These are phyloP conservation scores for Hirsutella minnesotensis DNA, from an alignment of 2,329 filamentous ascomycete genomes.

Conservation along the genomic window DNA sequence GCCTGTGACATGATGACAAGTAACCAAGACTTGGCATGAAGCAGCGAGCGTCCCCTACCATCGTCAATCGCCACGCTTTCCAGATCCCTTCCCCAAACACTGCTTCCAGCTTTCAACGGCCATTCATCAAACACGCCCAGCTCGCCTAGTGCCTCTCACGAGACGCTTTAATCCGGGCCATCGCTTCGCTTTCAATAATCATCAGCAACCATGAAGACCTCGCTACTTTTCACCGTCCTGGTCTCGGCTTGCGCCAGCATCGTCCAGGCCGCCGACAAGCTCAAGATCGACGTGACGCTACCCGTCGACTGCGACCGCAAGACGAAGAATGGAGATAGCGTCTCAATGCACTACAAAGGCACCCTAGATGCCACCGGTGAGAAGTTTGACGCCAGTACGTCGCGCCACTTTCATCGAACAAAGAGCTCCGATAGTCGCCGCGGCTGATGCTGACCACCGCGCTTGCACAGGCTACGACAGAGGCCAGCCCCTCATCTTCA, in stretches of 20 bases:
- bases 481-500: constrained; percentile 64
- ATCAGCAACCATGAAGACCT: constrained; percentile 29
- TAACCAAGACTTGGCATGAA: too few relatives aligned
- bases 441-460: not conserved
- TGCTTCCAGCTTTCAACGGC: too few relatives aligned
- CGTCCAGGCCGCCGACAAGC: constrained; percentile 40
- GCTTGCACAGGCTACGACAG: constrained; percentile 54
- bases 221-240: constrained; percentile 36
- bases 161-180: too few relatives aligned
- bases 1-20: too few relatives aligned
- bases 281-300: constrained; percentile 68
- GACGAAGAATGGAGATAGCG: constrained; percentile 61
- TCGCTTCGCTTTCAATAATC: too few relatives aligned
- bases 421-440: not conserved
- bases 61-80: too few relatives aligned
- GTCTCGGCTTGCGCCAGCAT: constrained; percentile 38
- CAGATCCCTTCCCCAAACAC: too few relatives aligned
- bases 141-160: too few relatives aligned
- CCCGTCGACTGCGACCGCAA: constrained; percentile 70
- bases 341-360: constrained; percentile 82
- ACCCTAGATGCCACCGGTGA: constrained; percentile 61
- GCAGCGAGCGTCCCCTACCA: too few relatives aligned
- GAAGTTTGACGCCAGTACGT: constrained; percentile 67
- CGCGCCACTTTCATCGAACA: not conserved
- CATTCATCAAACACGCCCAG: too few relatives aligned